phyloP scores from a whole-genome alignment of 495 filamentous ascomycete genomes.

The Aspergillus kassunensis region DNA sequence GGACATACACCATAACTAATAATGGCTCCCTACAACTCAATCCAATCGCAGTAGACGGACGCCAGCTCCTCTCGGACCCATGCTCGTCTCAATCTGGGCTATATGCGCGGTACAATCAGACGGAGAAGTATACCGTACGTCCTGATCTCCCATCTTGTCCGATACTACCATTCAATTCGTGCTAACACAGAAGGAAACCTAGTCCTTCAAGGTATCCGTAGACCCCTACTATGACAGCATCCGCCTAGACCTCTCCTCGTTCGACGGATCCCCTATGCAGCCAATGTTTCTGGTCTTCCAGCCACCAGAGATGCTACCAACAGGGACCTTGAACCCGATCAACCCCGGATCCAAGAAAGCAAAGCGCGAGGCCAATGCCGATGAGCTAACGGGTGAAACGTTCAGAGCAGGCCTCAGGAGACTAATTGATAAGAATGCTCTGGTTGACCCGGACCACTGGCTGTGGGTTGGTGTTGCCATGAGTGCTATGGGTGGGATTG shows the following conservation, averaged over 20 bases:
- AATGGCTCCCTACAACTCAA: constrained; percentile 58
- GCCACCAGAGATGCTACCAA: constrained; percentile 74
- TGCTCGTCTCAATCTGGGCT: constrained; percentile 49
- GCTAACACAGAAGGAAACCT: no score
- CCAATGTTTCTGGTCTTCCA: constrained; percentile 69
- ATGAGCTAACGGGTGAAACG: constrained; percentile 21
- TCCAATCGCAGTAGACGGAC: constrained; percentile 66
- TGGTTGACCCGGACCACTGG: constrained; percentile 54
- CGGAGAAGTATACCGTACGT: constrained; percentile 60
- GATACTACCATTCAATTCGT: no score
- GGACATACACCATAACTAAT: constrained; percentile 50
- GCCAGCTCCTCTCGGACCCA: constrained; percentile 66
- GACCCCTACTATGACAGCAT: constrained; percentile 61
- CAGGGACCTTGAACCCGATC: constrained; percentile 61
- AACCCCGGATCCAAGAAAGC: constrained; percentile 38
- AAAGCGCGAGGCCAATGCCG: constrained; percentile 19
- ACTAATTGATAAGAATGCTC: constrained; percentile 38
- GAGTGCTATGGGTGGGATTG: constrained; percentile 55
- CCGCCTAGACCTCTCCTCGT: constrained; percentile 63
- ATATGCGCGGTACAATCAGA: constrained; percentile 68
- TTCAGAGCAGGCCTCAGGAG: constrained; percentile 44
- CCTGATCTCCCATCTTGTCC: no score
- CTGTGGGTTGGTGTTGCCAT: constrained; percentile 70
- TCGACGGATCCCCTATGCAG: constrained; percentile 64
- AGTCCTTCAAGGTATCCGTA: constrained; percentile 59